Conservation (phyloP, 2,329 filamentous ascomycete genomes). For the Pestalotiopsis sp. region DNA sequence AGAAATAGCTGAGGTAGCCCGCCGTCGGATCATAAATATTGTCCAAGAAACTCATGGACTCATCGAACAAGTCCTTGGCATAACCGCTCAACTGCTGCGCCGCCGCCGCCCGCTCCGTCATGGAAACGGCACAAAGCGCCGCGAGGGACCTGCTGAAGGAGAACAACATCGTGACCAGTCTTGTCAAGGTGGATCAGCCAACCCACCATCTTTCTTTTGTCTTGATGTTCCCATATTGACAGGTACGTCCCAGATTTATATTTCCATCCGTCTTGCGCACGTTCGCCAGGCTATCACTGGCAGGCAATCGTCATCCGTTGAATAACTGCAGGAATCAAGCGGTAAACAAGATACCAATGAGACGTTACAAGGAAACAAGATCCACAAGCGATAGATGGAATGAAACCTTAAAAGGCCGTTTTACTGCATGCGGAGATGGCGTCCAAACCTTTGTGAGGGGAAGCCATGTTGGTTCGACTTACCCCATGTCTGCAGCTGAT, state of each 20-base stretch:
- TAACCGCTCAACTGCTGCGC: conserved; percentile 18
- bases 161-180: conserved; percentile 5
- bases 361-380: background rate
- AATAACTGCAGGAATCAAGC: background rate
- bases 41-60: conserved; percentile 50
- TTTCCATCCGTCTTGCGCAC: background rate
- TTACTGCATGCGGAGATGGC: conserved; percentile 1
- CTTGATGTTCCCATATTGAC: background rate
- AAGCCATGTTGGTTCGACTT: background rate
- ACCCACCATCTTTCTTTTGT: background rate
- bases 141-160: background rate
- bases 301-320: background rate
- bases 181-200: background rate
- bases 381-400: background rate
- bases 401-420: conserved; percentile 5
- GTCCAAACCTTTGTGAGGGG: background rate
- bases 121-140: background rate
- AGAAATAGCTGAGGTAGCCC: conserved; percentile 45
- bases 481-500: background rate
- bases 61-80: conserved; percentile 38
- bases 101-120: background rate
- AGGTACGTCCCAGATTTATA: background rate
- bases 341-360: background rate
- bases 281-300: background rate
- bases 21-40: conserved; percentile 45